Percentiles rank a stretch among this genome's conserved stretches.
These are phyloP conservation scores for Entomortierella parvispora DNA, from an alignment of 192 early-diverging fungal genomes.

Conservation along the genomic window DNA sequence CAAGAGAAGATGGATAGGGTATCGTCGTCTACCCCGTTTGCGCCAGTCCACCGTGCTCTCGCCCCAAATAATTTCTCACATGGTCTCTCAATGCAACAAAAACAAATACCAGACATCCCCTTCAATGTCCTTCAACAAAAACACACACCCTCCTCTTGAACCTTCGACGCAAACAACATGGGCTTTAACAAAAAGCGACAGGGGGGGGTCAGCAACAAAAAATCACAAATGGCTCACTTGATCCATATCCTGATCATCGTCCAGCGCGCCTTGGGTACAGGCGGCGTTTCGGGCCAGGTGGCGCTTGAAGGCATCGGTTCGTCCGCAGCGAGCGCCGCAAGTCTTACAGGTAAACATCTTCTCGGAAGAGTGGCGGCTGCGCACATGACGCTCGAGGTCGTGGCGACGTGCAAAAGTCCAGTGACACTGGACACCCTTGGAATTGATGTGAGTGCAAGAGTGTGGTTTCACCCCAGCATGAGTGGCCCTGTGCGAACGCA, in stretches of 20 bases:
- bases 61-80: background rate
- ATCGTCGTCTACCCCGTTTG: background rate
- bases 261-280: conserved; percentile 14
- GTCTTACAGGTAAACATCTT: conserved; percentile 28
- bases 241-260: conserved; percentile 31
- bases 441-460: conserved; percentile 53
- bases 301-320: conserved; percentile 41
- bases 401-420: conserved; percentile 86
- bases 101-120: no score
- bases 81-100: background rate
- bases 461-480: conserved; percentile 71
- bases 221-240: conserved; percentile 56
- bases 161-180: background rate
- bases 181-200: conserved; percentile 27
- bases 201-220: conserved; percentile 15
- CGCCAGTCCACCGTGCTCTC: background rate
- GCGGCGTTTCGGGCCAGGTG: conserved; percentile 20
- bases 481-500: conserved; percentile 71
- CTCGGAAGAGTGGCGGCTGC: conserved; percentile 19
- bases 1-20: conserved; percentile 9
- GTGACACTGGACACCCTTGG: conserved; percentile 59
- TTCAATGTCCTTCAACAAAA: no score
- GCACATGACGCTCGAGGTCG: conserved; percentile 81
- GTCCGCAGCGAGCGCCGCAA: conserved; percentile 27
- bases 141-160: no score